phyloP scores from a whole-genome alignment of 2,329 filamentous ascomycete species.

The Knufia fluminis region DNA sequence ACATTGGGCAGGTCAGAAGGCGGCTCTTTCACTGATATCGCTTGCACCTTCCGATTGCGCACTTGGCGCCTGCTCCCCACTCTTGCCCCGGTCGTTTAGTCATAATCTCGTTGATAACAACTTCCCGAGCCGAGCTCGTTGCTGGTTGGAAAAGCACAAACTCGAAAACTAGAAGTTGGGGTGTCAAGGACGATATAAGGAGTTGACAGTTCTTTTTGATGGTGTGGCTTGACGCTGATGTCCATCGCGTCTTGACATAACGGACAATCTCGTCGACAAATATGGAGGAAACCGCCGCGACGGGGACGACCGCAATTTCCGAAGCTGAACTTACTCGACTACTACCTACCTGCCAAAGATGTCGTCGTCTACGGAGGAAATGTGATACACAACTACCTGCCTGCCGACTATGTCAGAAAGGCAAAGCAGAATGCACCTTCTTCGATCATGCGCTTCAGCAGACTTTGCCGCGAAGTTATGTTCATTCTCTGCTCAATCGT shows the following conservation, averaged over 20 bases:
- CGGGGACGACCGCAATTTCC: slow-evolving; percentile 23
- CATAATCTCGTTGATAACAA: slow-evolving; percentile 6
- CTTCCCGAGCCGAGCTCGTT: not conserved
- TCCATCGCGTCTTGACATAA: slow-evolving; percentile 5
- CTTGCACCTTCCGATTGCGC: slow-evolving; percentile 7
- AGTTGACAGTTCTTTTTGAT: not conserved
- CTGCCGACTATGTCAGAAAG: slow-evolving; percentile 24
- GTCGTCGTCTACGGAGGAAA: slow-evolving; percentile 24
- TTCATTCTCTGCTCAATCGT: slow-evolving; percentile 23
- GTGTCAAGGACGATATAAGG: not conserved
- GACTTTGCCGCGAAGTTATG: slow-evolving; percentile 23
- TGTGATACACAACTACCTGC: slow-evolving; percentile 25
- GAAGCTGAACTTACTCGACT: slow-evolving; percentile 23
- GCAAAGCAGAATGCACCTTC: slow-evolving; percentile 25
- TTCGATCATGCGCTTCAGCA: slow-evolving; percentile 25
- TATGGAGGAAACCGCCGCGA: slow-evolving; percentile 10
- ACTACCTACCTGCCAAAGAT: slow-evolving; percentile 24
- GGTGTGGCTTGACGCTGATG: slow-evolving; percentile 4
- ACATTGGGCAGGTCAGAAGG: not conserved
- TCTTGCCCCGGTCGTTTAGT: not conserved
- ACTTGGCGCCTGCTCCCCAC: slow-evolving; percentile 7
- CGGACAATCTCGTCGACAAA: not conserved
- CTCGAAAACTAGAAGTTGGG: not conserved
- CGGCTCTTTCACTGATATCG: slow-evolving; percentile 3
- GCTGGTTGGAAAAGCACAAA: not conserved